Evolutionary conservation across 106 monocot species (phyloP).

Genomic region (Dendrobium officinale): DNA sequence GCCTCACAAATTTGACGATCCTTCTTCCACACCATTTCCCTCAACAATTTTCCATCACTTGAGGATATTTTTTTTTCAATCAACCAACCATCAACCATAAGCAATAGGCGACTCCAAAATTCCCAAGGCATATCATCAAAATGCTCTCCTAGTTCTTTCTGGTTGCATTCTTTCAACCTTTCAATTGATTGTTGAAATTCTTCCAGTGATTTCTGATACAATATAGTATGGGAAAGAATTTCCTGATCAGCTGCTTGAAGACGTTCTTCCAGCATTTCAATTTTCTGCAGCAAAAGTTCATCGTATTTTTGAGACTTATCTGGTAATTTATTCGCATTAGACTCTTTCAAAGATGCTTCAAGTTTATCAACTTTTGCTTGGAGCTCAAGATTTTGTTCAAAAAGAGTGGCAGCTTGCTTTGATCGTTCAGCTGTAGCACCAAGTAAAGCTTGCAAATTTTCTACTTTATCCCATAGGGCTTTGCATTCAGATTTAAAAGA

Average conservation of each 20-base stretch:
- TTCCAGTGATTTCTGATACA: conserved; percentile 65
- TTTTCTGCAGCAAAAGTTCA: conserved; percentile 48
- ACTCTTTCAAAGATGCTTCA: conserved; percentile 41
- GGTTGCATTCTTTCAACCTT: conserved; percentile 52
- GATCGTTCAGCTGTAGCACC: conserved; percentile 32
- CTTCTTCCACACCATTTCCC: conserved; percentile 80
- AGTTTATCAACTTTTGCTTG: conserved; percentile 46
- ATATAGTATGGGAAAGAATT: conserved; percentile 46
- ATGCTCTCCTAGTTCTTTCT: conserved; percentile 18
- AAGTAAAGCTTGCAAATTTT: conserved; percentile 47
- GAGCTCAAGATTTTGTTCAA: conserved; percentile 52
- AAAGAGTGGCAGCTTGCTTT: conserved; percentile 27
- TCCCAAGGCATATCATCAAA: conserved; percentile 54
- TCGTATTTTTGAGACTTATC: conserved; percentile 36
- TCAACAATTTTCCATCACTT: conserved; percentile 51
- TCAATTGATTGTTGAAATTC: conserved; percentile 58
- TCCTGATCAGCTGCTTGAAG: conserved; percentile 60
- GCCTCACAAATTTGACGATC: conserved; percentile 57
- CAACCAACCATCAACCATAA: conserved; percentile 74
- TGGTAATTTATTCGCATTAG: conserved; percentile 29
- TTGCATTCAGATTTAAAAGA: conserved; percentile 39
- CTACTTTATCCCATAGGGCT: conserved; percentile 40
- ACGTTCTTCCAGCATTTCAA: conserved; percentile 61
- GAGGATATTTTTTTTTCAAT: conserved; percentile 86
- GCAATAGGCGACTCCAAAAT: conserved; percentile 75